A percentile compares a stretch with the other conserved stretches of the same genome.
phyloP scores from a whole-genome alignment of 495 filamentous ascomycete species.

The Daldinia concentrica region DNA sequence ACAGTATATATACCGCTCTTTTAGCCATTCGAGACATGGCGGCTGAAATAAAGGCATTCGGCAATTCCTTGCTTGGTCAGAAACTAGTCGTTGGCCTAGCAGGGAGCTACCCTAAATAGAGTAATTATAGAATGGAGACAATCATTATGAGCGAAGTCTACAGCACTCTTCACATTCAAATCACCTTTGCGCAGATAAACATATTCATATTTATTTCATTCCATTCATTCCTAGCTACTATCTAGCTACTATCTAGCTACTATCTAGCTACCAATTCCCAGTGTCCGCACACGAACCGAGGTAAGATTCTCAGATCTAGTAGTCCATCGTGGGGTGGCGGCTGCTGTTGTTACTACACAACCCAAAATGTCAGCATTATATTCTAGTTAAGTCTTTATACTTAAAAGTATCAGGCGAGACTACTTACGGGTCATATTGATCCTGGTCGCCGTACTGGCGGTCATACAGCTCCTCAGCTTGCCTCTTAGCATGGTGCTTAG shows the following conservation, averaged over 20 bases:
- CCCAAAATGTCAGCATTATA: slow-evolving; percentile 1
- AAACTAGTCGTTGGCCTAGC: not conserved
- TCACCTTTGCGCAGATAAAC: not conserved
- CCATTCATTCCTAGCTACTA: slow-evolving; percentile 12
- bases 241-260: not conserved
- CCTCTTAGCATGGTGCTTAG: slow-evolving; percentile 72
- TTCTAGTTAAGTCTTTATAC: not conserved
- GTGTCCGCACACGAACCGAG: not conserved
- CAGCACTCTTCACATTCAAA: not conserved
- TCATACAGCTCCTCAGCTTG: slow-evolving; percentile 71
- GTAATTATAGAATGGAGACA: not conserved
- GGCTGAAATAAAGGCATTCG: no score
- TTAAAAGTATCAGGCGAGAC: not conserved
- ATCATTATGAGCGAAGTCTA: not conserved
- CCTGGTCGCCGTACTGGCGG: slow-evolving; percentile 61
- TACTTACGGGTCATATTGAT: slow-evolving; percentile 62
- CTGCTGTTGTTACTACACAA: slow-evolving; percentile 19
- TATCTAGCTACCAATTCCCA: slow-evolving; percentile 1
- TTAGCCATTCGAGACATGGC: no score
- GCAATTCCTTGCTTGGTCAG: not conserved
- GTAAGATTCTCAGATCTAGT: slow-evolving; percentile 27
- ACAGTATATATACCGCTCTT: no score
- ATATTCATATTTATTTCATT: slow-evolving; percentile 11
- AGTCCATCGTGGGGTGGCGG: slow-evolving; percentile 36
- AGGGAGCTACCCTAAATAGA: not conserved